These are phyloP conservation scores for Panellus pusillus DNA, from an alignment of 768 basidiomycete genomes.

Conservation along the genomic window DNA sequence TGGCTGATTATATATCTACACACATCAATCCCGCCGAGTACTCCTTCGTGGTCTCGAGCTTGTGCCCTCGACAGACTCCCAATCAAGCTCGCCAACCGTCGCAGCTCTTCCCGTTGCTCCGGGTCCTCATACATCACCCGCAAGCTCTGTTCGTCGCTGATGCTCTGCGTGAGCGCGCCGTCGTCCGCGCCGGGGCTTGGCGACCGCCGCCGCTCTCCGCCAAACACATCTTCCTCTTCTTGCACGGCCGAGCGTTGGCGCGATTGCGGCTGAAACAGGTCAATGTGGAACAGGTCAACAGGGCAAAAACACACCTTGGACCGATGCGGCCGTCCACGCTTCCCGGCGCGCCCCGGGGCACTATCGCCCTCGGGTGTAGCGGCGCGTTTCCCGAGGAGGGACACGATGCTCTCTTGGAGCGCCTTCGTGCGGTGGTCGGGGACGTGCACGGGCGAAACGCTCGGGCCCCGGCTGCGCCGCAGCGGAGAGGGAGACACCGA, in stretches of 20 bases:
- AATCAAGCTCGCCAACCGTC: constrained; percentile 11
- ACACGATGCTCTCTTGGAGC: constrained; percentile 67
- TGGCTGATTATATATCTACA: too few relatives aligned
- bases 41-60: constrained; percentile 1
- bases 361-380: constrained; percentile 40
- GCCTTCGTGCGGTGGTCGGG: constrained; percentile 53
- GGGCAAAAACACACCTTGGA: constrained; percentile 1
- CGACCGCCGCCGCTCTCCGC: constrained; percentile 2
- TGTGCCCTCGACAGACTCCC: constrained; percentile 8
- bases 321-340: constrained; percentile 4
- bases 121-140: constrained; percentile 20
- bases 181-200: constrained; percentile 10
- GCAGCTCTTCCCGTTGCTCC: constrained; percentile 13
- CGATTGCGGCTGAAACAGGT: constrained; percentile 8
- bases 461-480: constrained; percentile 19
- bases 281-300: neutral
- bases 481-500: constrained; percentile 49
- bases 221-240: neutral
- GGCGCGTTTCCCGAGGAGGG: constrained; percentile 67
- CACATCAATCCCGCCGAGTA: too few relatives aligned
- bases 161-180: neutral
- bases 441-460: constrained; percentile 43
- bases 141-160: constrained; percentile 13
- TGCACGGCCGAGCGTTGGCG: constrained; percentile 12
- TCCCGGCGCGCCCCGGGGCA: neutral